Evolutionary conservation across 768 basidiomycete species (phyloP).

Genomic region (Flagelloscypha sp.): DNA sequence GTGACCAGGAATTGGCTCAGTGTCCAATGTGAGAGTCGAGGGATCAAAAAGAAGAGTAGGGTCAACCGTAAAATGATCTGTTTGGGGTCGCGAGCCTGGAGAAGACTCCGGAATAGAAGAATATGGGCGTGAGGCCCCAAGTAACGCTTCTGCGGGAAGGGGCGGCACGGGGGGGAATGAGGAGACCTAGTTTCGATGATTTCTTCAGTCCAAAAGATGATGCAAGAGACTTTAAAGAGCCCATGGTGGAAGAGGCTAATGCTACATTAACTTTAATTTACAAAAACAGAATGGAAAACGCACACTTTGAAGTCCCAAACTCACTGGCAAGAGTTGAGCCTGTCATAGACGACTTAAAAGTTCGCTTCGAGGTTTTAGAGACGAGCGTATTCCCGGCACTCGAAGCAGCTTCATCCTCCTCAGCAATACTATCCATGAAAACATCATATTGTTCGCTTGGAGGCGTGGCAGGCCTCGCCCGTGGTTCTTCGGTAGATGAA

Average conservation of each 20-base stretch:
- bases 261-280: conserved; percentile 5
- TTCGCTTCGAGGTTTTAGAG: conserved; percentile 40
- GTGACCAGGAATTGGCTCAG: conserved; percentile 52
- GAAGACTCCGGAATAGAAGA: conserved; percentile 27
- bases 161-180: conserved; percentile 12
- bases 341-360: conserved; percentile 31
- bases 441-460: conserved; percentile 82
- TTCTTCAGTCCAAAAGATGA: conserved; percentile 61
- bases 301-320: conserved; percentile 72
- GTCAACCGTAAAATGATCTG: conserved; percentile 42
- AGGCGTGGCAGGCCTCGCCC: conserved; percentile 29
- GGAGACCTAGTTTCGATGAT: conserved; percentile 16
- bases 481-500: no score
- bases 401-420: conserved; percentile 46
- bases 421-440: conserved; percentile 76
- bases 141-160: conserved; percentile 26
- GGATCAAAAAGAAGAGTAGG: conserved; percentile 16
- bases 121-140: conserved; percentile 34
- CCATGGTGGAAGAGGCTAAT: conserved; percentile 45
- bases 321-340: conserved; percentile 40
- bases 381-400: conserved; percentile 13
- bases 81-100: conserved; percentile 29
- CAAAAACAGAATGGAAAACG: conserved; percentile 14
- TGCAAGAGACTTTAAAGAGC: conserved; percentile 72
- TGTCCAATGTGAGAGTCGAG: conserved; percentile 14